Evolutionary conservation across 164 flowering plant species (phyloP), one percentile per base, ranked within the genome.

Genomic region (Sextonia rubra): DNA sequence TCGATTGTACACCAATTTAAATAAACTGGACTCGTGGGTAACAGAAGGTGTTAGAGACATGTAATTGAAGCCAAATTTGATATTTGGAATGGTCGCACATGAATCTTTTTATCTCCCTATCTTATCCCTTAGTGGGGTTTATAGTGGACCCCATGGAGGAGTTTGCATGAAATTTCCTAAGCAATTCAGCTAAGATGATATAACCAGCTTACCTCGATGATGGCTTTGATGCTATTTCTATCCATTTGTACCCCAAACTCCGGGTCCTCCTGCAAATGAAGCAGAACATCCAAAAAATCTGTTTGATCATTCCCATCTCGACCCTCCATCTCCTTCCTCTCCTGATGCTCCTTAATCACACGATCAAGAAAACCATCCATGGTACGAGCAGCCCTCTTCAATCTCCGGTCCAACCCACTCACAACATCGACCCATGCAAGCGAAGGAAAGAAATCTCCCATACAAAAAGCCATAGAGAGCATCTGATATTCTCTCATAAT

Each of bases 351-450:
- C 2, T 37, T 52, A 2, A 70, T 70, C 30, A 70, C 73, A 26
- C 37, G 47, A 11, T 70, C 73, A n/a, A 70, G 73, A 60, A 70
- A 70, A n/a, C 1, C 52, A 37, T 60, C 49, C 73, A 74, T 48
- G 29, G 26, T 68, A 3, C 22, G n/a, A 25, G 30, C 63, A 66
- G 37, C 70, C 68, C 67, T 68, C 49, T 69, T 49, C 4, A 77
- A 14, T 27, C 70, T 77, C 14, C 30, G 30, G 55, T 68, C 63
- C 17, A 69, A 30, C 17, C 83, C 83, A 29, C 74, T 77, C 14
- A 80, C 5, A 7, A 8, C 49, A 47, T 73, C 78, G 47, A 83
- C 25, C 82, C 77, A 78, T 18, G 63, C 77, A 60, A 83, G 17
- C 61, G 37, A 66, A 1, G 83, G 82, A 25, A 73, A 68, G 47